Base-by-base conservation (phyloP, 1,284 basidiomycete genomes). In the Ceratobasidium sp. region DNA sequence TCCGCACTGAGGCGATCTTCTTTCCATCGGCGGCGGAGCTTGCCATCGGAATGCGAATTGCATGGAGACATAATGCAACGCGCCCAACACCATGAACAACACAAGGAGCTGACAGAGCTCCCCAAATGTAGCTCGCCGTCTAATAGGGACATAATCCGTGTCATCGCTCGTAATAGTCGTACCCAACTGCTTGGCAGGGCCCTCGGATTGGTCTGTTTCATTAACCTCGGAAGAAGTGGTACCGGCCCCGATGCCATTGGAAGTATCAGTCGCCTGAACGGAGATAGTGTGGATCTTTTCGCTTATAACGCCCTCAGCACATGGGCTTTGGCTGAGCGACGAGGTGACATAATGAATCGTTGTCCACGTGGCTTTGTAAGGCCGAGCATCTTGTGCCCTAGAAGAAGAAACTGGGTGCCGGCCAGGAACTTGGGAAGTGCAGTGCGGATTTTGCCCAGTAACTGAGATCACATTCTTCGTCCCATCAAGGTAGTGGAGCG, bases 91-190 rank as follows among this genome's bases (percentile, higher is more conserved):
- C n/a, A 50, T 21, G 23, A 27, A 50, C 23, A 25, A 27, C 7
- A 50, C 23, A 21, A 21, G 23, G 11, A 50, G n/a, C 23, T 50
- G 47, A 50, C 42, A 50, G 21, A 50, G 47, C 47, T 50, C 47
- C 47, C n/a, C 47, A 25, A 50, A 50, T 23, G 23, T 50, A 50
- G 47, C 47, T 21, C 23, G 21, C 47, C 23, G 47, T 14, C 47
- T 16, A 6, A 25, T 13, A 21, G 42, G 42, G 19, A 46, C 42
- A 46, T 46, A 27, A 21, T 25, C 14, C 47, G 25, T 21, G n/a
- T 50, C 42, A 6, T 46, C 19, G 16, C 42, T 21, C 19, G 19
- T n/a, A 46, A n/a, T n/a, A 46, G 16, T n/a, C 6, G 5, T 21
- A 14, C 42, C 42, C 16, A 46, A 14, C 16, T 21, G 14, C 42